A percentile compares a stretch with the other conserved stretches of the same genome.
Conservation (phyloP, 1,284 basidiomycete species). For the Sporisorium reilianum region DNA sequence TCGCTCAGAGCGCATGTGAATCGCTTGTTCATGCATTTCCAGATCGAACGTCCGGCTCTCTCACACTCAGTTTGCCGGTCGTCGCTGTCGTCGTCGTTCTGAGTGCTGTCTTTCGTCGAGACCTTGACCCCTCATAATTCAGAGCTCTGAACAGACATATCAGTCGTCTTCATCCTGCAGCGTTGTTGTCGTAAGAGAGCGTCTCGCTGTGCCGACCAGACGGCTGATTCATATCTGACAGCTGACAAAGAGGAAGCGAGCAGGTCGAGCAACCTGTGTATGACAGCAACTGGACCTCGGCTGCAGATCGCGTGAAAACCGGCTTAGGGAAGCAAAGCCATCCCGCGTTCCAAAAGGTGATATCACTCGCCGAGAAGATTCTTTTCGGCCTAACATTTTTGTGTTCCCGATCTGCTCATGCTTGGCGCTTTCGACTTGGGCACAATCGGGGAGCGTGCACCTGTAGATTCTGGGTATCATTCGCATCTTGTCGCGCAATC, state of each 20-base stretch:
- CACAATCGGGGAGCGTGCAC: no score
- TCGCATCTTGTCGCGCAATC: background rate
- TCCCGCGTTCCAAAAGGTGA: constrained; percentile 5
- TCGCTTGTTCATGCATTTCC: constrained; percentile 19
- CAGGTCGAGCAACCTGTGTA: background rate
- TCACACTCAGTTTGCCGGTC: constrained; percentile 16
- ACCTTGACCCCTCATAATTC: no score
- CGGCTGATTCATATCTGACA: no score
- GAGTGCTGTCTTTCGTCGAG: no score
- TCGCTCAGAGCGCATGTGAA: constrained; percentile 29
- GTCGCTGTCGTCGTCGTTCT: background rate
- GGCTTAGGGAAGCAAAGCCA: constrained; percentile 23
- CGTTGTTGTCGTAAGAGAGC: no score
- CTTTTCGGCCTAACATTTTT: no score
- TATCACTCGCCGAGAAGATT: constrained; percentile 11
- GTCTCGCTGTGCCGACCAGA: no score
- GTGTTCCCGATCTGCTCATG: no score
- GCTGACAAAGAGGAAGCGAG: background rate
- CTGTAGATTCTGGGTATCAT: constrained; percentile 5
- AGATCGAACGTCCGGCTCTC: constrained; percentile 23
- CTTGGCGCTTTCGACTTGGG: no score
- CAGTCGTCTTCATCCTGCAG: no score
- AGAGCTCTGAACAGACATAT: no score
- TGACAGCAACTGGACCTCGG: constrained; percentile 17
- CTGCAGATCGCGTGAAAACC: constrained; percentile 41